These are phyloP conservation scores for Angomonas ambiguus DNA, from an alignment of 208 protist species.

Conservation along the genomic window DNA sequence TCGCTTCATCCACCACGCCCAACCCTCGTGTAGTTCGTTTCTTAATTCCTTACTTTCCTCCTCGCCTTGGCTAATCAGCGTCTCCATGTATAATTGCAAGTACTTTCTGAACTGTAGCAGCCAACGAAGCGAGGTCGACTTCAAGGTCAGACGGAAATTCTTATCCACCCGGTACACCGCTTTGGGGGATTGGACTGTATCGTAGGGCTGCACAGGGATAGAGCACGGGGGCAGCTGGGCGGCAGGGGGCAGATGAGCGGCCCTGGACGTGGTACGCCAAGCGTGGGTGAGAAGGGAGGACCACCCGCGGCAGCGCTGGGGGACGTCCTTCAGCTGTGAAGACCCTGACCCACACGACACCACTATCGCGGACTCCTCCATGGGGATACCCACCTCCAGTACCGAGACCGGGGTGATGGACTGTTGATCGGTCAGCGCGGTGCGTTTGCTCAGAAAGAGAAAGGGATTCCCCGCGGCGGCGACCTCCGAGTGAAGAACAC, in stretches of 20 bases:
- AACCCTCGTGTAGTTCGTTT: constrained; percentile 46
- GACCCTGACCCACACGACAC: constrained; percentile 52
- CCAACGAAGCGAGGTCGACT: constrained; percentile 63
- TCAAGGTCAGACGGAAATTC: constrained; percentile 52
- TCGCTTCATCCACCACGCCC: constrained; percentile 72
- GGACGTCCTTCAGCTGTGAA: constrained; percentile 34
- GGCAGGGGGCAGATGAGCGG: constrained; percentile 61
- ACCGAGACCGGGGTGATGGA: constrained; percentile 16
- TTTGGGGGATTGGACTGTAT: constrained; percentile 48
- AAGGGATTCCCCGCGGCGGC: constrained; percentile 24
- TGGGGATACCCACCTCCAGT: constrained; percentile 36
- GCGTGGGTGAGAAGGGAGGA: constrained; percentile 54
- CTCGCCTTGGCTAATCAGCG: constrained; percentile 13
- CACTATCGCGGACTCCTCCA: constrained; percentile 59
- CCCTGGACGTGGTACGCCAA: constrained; percentile 68
- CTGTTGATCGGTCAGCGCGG: constrained; percentile 12
- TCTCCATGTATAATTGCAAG: constrained; percentile 25
- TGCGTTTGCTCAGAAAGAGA: constrained; percentile 45
- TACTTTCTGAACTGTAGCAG: constrained; percentile 58
- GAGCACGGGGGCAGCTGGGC: constrained; percentile 60
- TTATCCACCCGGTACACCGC: constrained; percentile 55
- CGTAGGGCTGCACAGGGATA: constrained; percentile 57
- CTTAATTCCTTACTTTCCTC: constrained; percentile 8
- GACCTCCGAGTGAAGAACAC: constrained; percentile 17
- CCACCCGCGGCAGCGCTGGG: constrained; percentile 79